phyloP scores from a whole-genome alignment of 805 yeast species.

The Debaryomyces castellii region DNA sequence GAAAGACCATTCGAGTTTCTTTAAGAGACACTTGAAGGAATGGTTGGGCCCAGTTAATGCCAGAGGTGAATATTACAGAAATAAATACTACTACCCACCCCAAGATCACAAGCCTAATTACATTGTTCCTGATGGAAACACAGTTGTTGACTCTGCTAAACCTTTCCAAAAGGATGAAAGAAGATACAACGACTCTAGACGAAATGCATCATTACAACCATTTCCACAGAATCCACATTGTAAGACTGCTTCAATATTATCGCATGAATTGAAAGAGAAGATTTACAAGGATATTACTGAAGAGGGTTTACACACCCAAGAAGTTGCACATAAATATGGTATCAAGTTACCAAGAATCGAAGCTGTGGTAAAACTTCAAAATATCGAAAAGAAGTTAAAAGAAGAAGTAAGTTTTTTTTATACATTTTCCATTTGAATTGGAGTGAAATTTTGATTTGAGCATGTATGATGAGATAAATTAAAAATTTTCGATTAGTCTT shows the following conservation, averaged over 20 bases:
- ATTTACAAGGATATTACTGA: constrained; percentile 57
- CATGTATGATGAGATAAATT: constrained; percentile 45
- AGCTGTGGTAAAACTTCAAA: constrained; percentile 72
- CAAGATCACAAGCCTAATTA: constrained; percentile 72
- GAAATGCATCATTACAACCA: constrained; percentile 57
- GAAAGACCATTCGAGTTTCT: constrained; percentile 49
- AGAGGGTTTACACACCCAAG: constrained; percentile 60
- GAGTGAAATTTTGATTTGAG: not conserved
- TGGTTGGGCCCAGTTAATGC: constrained; percentile 83
- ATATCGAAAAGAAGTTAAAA: constrained; percentile 63
- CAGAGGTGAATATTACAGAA: constrained; percentile 76
- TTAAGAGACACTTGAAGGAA: constrained; percentile 63
- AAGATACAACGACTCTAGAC: constrained; percentile 13
- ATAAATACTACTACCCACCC: constrained; percentile 71
- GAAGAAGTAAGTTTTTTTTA: constrained; percentile 54
- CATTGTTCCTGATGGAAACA: constrained; percentile 54
- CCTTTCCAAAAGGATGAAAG: constrained; percentile 11
- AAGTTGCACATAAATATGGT: constrained; percentile 75
- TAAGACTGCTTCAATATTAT: constrained; percentile 60
- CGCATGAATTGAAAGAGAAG: constrained; percentile 56
- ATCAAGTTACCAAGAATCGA: constrained; percentile 84
- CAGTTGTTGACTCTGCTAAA: constrained; percentile 19
- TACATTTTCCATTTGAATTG: not conserved
- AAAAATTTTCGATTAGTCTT: constrained; percentile 71
- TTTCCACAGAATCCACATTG: constrained; percentile 77